These are phyloP conservation scores for Luffa acutangula DNA, from an alignment of 306 rosid species.

Conservation along the genomic window DNA sequence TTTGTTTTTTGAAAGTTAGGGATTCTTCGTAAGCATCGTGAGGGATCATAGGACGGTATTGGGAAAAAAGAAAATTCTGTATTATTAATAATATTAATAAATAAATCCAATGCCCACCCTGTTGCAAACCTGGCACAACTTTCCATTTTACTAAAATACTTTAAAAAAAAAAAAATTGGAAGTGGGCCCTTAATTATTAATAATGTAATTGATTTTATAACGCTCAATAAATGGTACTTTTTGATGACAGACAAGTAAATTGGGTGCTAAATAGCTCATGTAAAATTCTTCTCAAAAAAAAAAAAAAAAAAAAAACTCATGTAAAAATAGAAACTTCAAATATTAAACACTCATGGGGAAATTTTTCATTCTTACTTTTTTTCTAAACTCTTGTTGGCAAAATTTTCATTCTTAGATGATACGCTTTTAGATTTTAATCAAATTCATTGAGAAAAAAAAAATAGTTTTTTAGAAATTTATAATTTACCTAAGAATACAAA, in stretches of 20 bases:
- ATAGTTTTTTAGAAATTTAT: no score
- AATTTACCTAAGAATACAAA: no score
- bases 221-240: not conserved
- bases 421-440: no score
- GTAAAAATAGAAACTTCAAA: not conserved
- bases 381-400: no score
- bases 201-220: not conserved
- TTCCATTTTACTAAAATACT: not conserved
- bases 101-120: not conserved
- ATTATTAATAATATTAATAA: not conserved
- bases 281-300: not conserved
- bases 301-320: not conserved
- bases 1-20: not conserved
- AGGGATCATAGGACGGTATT: not conserved
- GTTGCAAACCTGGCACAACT: not conserved
- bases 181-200: not conserved
- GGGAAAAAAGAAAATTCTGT: not conserved
- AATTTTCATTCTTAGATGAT: no score
- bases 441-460: no score
- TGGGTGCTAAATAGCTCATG: not conserved
- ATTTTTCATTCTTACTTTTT: no score
- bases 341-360: not conserved
- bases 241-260: not conserved
- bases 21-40: constrained; percentile 1
- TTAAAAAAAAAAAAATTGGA: not conserved